These are phyloP conservation scores for Sphaerulina populicola DNA, from an alignment of 2,329 filamentous ascomycete species.

Conservation along the genomic window DNA sequence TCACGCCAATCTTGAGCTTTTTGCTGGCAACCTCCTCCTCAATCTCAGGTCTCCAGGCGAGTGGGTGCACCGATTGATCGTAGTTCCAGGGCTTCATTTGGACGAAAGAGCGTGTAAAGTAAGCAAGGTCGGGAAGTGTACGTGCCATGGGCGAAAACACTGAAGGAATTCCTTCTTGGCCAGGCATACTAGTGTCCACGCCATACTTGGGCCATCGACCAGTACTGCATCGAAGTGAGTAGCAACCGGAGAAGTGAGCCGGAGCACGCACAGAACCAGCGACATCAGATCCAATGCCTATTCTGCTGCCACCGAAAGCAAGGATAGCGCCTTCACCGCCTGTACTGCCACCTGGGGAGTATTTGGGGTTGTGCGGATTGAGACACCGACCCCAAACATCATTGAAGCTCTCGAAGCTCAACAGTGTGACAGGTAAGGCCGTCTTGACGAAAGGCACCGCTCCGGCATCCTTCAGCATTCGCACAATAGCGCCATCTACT, in stretches of 20 bases:
- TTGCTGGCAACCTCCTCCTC: constrained; percentile 55
- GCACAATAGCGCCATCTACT: constrained; percentile 64
- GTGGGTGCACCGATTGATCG: constrained; percentile 74
- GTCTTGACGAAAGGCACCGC: constrained; percentile 92
- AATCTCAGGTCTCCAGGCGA: constrained; percentile 63
- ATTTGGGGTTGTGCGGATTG: constrained; percentile 76
- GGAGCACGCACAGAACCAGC: constrained; percentile 80
- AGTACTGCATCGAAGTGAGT: constrained; percentile 76
- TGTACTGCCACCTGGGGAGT: constrained; percentile 82
- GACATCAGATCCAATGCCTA: constrained; percentile 85
- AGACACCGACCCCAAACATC: constrained; percentile 72
- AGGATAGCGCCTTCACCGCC: constrained; percentile 76
- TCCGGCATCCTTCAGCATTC: constrained; percentile 73
- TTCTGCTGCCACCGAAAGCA: constrained; percentile 70
- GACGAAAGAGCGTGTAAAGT: constrained; percentile 73
- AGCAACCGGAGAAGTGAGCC: constrained; percentile 84
- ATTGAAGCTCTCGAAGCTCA: constrained; percentile 75
- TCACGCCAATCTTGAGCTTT: constrained; percentile 62
- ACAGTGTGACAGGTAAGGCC: constrained; percentile 74
- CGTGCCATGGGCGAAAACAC: constrained; percentile 91
- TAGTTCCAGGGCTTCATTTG: constrained; percentile 82
- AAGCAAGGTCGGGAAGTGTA: constrained; percentile 70
- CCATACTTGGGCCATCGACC: constrained; percentile 84
- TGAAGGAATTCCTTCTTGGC: constrained; percentile 80
- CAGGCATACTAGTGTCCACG: constrained; percentile 78